phyloP scores from a whole-genome alignment of 2,329 filamentous ascomycete species.

The Pseudocercospora musae region DNA sequence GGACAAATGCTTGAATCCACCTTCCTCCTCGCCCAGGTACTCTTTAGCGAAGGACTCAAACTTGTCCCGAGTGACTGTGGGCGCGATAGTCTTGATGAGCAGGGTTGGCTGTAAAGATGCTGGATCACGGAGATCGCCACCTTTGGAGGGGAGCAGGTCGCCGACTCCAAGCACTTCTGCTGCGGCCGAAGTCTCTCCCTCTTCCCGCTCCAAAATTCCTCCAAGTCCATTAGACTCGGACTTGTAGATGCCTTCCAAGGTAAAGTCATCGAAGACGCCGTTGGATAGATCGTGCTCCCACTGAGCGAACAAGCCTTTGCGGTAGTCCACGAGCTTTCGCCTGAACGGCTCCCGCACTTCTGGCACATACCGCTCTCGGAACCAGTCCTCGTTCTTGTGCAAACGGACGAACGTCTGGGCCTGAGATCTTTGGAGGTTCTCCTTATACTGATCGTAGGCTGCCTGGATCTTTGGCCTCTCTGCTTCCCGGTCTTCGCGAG shows the following conservation, averaged over 20 bases:
- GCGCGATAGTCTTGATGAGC: conserved; percentile 96
- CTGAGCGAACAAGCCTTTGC: conserved; percentile 72
- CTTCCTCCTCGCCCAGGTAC: conserved; percentile 83
- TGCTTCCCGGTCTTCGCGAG: conserved; percentile 70
- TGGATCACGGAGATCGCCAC: conserved; percentile 85
- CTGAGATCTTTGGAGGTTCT: conserved; percentile 55
- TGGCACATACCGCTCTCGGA: conserved; percentile 87
- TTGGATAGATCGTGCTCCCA: conserved; percentile 86
- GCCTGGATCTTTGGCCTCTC: conserved; percentile 75
- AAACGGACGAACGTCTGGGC: conserved; percentile 84
- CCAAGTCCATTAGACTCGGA: conserved; percentile 84
- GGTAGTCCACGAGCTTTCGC: conserved; percentile 72
- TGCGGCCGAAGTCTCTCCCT: conserved; percentile 85
- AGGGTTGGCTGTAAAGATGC: conserved; percentile 84
- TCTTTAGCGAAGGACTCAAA: conserved; percentile 93
- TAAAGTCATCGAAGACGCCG: conserved; percentile 90
- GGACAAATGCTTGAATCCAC: conserved; percentile 93
- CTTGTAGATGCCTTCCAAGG: conserved; percentile 89
- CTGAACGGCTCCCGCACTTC: conserved; percentile 75
- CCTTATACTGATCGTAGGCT: conserved; percentile 64
- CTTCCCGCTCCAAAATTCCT: conserved; percentile 86
- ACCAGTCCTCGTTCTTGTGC: conserved; percentile 97
- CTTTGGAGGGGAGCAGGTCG: conserved; percentile 78
- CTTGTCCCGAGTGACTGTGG: conserved; percentile 89
- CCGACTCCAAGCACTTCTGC: conserved; percentile 92